Evolutionary conservation across 345 rosid genomes (phyloP).

Genomic region (Syzygium jambos): DNA sequence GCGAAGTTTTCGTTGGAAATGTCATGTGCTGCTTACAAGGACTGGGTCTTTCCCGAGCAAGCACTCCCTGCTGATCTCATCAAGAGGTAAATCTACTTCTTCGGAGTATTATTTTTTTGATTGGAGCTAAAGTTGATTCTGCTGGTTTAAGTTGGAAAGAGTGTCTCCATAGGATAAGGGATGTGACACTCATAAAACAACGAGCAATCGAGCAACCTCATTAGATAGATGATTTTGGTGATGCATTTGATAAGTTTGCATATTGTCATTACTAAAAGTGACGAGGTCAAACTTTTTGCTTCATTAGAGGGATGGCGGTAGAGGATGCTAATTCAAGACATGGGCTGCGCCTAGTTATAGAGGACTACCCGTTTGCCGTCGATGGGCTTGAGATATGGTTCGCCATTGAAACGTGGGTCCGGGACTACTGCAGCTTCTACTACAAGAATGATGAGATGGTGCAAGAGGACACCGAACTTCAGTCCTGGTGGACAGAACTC

Average conservation of each 20-base stretch:
- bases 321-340: constrained; percentile 48
- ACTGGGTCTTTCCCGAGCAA: constrained; percentile 58
- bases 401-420: constrained; percentile 60
- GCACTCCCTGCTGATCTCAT: constrained; percentile 68
- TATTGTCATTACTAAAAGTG: not conserved
- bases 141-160: not conserved
- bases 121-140: not conserved
- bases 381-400: constrained; percentile 77
- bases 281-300: not conserved
- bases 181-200: not conserved
- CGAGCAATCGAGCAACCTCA: not conserved
- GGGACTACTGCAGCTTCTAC: constrained; percentile 39
- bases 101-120: not conserved
- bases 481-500: constrained; percentile 68
- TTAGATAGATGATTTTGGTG: not conserved
- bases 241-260: not conserved
- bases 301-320: constrained; percentile 57
- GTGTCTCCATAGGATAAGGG: not conserved
- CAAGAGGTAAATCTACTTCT: constrained; percentile 37
- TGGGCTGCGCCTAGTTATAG: constrained; percentile 41
- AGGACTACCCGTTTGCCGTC: constrained; percentile 73
- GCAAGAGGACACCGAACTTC: constrained; percentile 42
- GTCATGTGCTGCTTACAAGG: constrained; percentile 40
- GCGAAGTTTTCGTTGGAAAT: constrained; percentile 58
- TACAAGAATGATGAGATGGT: constrained; percentile 43